Evolutionary conservation across 2,329 filamentous ascomycete genomes (phyloP).

Genomic region (Botrytis fragariae): DNA sequence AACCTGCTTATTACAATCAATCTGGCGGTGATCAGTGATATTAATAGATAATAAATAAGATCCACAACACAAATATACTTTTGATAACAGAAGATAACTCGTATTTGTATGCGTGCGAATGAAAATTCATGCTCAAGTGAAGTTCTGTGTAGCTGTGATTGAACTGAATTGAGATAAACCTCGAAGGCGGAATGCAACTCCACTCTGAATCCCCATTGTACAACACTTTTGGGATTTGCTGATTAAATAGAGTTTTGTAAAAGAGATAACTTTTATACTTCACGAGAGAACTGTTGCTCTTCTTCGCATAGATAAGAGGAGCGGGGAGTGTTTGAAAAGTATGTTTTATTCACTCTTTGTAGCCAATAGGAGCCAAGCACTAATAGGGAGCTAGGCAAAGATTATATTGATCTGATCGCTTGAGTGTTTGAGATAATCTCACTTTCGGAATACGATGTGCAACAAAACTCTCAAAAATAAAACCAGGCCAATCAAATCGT

Average conservation of each 20-base stretch:
- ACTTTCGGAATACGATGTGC: not conserved
- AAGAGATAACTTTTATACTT: not conserved
- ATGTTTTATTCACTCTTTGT: not conserved
- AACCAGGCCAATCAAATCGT: not conserved
- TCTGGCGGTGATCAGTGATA: not conserved
- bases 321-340: not conserved
- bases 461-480: not conserved
- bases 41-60: not conserved
- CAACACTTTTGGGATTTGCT: not conserved
- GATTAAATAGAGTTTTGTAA: not conserved
- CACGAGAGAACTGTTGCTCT: not conserved
- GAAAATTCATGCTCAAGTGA: not conserved
- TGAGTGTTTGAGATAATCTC: not conserved
- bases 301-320: not conserved
- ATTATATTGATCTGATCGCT: too few species aligned
- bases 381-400: too few species aligned
- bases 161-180: not conserved
- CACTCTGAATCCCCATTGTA: too few species aligned
- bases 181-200: not conserved
- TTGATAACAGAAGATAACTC: not conserved
- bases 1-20: accelerated
- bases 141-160: not conserved
- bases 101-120: not conserved
- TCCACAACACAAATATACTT: not conserved
- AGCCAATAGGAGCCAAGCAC: not conserved